Conservation (phyloP, 1,284 basidiomycete species). For the Phaffia rhodozyma region DNA sequence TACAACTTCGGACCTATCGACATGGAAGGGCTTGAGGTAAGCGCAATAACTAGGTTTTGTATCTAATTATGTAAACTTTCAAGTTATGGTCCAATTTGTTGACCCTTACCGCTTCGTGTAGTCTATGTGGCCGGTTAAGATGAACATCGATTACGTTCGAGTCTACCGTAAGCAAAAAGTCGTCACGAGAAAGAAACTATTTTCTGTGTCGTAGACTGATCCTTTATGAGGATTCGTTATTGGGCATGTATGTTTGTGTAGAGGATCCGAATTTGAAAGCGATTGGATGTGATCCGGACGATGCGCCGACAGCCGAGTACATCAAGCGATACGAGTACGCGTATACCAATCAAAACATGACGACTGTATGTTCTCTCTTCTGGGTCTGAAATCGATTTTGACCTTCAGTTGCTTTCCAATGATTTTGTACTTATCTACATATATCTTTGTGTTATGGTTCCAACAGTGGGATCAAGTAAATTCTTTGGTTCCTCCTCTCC, state of each 20-base stretch:
- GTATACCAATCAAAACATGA: conserved; percentile 20
- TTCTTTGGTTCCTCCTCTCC: neutral
- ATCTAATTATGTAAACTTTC: no score
- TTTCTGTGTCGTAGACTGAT: neutral
- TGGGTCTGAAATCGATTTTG: neutral
- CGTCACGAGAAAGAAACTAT: neutral
- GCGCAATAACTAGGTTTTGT: no score
- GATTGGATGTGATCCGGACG: conserved; percentile 67
- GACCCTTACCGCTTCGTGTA: neutral
- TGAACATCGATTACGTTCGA: conserved; percentile 71
- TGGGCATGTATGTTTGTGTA: neutral
- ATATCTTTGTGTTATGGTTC: no score
- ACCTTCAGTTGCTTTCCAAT: neutral
- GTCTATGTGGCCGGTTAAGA: conserved; percentile 30
- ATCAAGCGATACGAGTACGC: conserved; percentile 28
- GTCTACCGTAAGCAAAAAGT: conserved; percentile 46
- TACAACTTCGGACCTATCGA: conserved; percentile 48
- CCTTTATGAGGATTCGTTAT: neutral
- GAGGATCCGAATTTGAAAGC: conserved; percentile 51
- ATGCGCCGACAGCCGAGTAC: conserved; percentile 55
- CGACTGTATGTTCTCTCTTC: neutral
- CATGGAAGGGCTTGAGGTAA: neutral
- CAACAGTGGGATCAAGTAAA: no score
- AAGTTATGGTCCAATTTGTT: no score
- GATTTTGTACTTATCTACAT: neutral